Base-by-base conservation (phyloP, 768 basidiomycete species). In the Pleurotus pulmonarius region DNA sequence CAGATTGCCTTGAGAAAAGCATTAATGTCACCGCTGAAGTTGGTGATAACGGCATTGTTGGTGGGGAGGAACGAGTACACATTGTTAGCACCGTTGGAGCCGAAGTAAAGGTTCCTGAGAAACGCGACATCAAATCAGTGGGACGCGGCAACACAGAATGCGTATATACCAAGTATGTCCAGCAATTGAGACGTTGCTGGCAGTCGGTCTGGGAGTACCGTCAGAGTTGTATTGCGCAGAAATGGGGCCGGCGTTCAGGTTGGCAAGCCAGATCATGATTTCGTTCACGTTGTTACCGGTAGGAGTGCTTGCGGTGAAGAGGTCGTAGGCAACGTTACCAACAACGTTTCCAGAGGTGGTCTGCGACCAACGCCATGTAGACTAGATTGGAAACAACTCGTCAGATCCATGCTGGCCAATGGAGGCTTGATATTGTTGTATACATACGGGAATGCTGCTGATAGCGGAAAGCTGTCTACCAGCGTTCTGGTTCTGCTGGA, bases 201-300 rank as follows among this genome's bases (percentile, higher is more conserved):
- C 78, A 16, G 78, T 69, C 38, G 85, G 75, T 24, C 72, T 62
- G 1, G 85, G 73, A 3, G 74, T 65, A 3, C 85, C 85, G 15
- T 70, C 52, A 0, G 74, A 66, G 62, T 69, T 67, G 64, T 84
- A 87, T 0, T 59, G 16, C 16, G 70, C 67, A 12, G 82, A 82
- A 58, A 87, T 85, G 1, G 86, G 86, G 2, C 76, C 76, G 3
- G 84, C 78, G 59, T 80, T 79, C 71, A 67, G 75, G 62, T 79
- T 82, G 0, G 75, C 83, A 12, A 86, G 76, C 86, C 86, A 87
- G 58, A 88, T 67, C 86, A 88, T 88, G 61, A 86, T 74, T 57
- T 78, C 77, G 55, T 76, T 76, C 25, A 67, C 70, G 52, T 75
- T 75, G 39, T 73, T 66, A 29, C 85, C 85, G 1, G 78, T 78